Evolutionary conservation across 805 yeast genomes (phyloP), one percentile per base, ranked within the genome.

Genomic region (Clavispora phyllophila): DNA sequence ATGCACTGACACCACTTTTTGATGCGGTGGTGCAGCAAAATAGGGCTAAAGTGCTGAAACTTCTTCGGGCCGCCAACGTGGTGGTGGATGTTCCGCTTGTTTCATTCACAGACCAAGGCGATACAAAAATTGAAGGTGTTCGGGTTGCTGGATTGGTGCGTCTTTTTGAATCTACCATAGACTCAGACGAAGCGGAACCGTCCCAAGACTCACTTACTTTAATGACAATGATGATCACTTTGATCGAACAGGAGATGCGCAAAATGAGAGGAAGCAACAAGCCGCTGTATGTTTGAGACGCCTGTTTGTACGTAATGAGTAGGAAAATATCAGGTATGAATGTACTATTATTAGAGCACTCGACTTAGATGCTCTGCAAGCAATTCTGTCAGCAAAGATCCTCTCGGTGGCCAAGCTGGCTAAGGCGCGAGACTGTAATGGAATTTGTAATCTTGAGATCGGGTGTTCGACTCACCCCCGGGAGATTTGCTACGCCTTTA

Each of bases 391-490:
- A 22, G 37, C 37, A 23, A 50, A 44, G 46, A 33, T 36, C 43
- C 73, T 67, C 73, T 56, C 61, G 72, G 72, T 69, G 70, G 73
- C 73, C 71, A 66, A 69, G 73, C 66, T 66, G 74, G 73, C 71
- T 67, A 67, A 68, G 70, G 72, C 73, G 73, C 72, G 71, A 69
- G 74, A 68, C 74, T 68, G 73, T 68, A 68, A 68, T 61, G 58
- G 52, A 54, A 54, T 27, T 51, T 64, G 73, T 58, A 51, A 68
- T 68, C 73, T 68, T 67, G 70, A 66, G 73, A 68, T 67, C 73
- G 72, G 72, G 73, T 66, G 74, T 69, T 68, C 73, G 73, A 68
- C 70, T 69, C 73, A 66, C 73, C 72, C 73, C 72, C 72, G 62
- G 72, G 73, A 68, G 72, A 67, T 46, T 60, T 54, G 45, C 26